Evolutionary conservation across 257 asterid genomes (phyloP).

Genomic region (Lavandula angustifolia): DNA sequence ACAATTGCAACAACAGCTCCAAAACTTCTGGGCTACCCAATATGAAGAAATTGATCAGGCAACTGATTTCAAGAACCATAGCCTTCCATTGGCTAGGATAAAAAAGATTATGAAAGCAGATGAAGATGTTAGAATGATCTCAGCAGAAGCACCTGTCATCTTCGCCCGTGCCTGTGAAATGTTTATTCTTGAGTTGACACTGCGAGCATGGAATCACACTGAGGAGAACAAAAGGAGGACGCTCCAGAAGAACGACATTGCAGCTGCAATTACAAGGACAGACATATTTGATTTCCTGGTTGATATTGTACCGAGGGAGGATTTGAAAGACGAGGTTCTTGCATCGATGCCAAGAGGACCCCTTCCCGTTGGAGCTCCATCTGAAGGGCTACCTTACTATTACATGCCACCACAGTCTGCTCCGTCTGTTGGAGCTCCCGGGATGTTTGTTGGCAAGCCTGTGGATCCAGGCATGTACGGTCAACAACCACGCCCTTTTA

Average conservation of each 20-base stretch:
- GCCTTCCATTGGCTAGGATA: constrained; percentile 92
- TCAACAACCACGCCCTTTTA: constrained; percentile 80
- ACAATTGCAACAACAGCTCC: constrained; percentile 87
- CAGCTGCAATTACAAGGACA: constrained; percentile 96
- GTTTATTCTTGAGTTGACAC: constrained; percentile 94
- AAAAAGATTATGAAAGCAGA: constrained; percentile 98
- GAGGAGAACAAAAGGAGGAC: constrained; percentile 99
- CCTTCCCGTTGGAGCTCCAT: constrained; percentile 75
- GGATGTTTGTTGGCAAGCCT: constrained; percentile 84
- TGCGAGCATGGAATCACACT: constrained; percentile 92
- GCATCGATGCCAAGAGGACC: constrained; percentile 89
- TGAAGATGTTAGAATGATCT: constrained; percentile 91
- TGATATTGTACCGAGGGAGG: constrained; percentile 96
- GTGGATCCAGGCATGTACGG: constrained; percentile 77
- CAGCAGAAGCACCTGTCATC: constrained; percentile 95
- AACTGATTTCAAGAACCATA: constrained; percentile 88
- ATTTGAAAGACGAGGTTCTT: constrained; percentile 87
- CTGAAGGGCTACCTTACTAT: constrained; percentile 87
- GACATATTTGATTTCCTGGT: constrained; percentile 95
- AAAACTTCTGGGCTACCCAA: constrained; percentile 76
- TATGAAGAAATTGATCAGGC: constrained; percentile 76
- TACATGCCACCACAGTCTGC: constrained; percentile 71
- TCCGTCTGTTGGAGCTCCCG: constrained; percentile 65
- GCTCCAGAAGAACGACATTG: constrained; percentile 91
- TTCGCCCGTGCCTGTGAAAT: constrained; percentile 97